Evolutionary conservation across 176 grass and related monocot genomes (phyloP).

Genomic region (Secale cereale): DNA sequence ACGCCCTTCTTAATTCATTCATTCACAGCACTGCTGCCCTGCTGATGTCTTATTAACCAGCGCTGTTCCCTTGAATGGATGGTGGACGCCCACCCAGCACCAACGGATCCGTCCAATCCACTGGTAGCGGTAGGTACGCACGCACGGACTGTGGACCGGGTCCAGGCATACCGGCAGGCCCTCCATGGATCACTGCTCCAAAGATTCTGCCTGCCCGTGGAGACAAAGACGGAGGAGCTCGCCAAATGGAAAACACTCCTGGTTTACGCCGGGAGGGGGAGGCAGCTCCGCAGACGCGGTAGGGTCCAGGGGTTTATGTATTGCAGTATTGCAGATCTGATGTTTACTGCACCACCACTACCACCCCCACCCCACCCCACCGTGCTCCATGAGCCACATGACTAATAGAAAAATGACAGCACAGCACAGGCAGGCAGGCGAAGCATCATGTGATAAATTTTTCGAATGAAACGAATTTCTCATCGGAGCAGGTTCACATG

Average conservation of each 20-base stretch:
- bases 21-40: conserved; percentile 24
- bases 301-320: conserved; percentile 32
- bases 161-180: not conserved
- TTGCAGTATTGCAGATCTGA: conserved; percentile 19
- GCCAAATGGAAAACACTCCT: conserved; percentile 16
- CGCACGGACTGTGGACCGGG: not conserved
- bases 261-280: conserved; percentile 10
- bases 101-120: not conserved
- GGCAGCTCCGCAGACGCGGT: conserved; percentile 12
- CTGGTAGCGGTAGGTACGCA: not conserved
- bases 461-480: not conserved
- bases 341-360: not conserved
- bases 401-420: not conserved
- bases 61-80: not conserved
- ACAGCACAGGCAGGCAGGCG: not conserved
- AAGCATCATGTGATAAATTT: not conserved
- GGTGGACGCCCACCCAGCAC: conserved; percentile 21
- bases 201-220: conserved; percentile 34
- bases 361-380: not conserved
- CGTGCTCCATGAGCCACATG: not conserved
- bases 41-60: not conserved
- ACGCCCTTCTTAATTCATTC: not conserved
- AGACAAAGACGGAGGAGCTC: conserved; percentile 12
- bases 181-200: not conserved
- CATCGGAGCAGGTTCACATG: conserved; percentile 24